Conservation (phyloP, 805 yeast genomes). For the Kregervanrija pseudodelftensis region DNA sequence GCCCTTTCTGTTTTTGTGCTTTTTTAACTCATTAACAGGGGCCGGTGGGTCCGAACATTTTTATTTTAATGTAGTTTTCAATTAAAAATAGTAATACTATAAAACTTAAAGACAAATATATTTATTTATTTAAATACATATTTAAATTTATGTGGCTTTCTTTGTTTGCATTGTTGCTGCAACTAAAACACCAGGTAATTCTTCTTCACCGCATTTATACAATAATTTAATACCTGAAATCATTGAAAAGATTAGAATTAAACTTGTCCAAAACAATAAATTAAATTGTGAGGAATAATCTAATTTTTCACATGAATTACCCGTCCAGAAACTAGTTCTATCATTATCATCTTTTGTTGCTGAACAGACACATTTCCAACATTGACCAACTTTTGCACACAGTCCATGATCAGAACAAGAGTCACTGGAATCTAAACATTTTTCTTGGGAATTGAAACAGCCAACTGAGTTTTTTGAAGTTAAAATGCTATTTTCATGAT, state of each 20-base stretch:
- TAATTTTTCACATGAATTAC: slow-evolving; percentile 55
- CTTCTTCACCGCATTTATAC: slow-evolving; percentile 47
- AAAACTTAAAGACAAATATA: slow-evolving; percentile 1
- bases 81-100: too few species aligned
- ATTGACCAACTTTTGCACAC: slow-evolving; percentile 35
- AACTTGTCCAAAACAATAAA: slow-evolving; percentile 59
- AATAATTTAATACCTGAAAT: slow-evolving; percentile 48
- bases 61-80: slow-evolving; percentile 4
- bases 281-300: slow-evolving; percentile 63
- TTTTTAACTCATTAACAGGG: slow-evolving; percentile 32
- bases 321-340: slow-evolving; percentile 48
- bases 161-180: slow-evolving; percentile 47
- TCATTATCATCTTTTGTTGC: slow-evolving; percentile 34
- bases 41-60: slow-evolving; percentile 62
- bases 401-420: slow-evolving; percentile 49
- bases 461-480: slow-evolving; percentile 6
- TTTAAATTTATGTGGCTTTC: slow-evolving; percentile 19
- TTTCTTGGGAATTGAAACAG: slow-evolving; percentile 38
- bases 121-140: neutral
- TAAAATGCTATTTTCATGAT: slow-evolving; percentile 11
- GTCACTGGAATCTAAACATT: slow-evolving; percentile 39
- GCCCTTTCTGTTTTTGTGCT: slow-evolving; percentile 45
- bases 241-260: slow-evolving; percentile 39
- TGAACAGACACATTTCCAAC: slow-evolving; percentile 47
- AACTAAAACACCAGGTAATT: slow-evolving; percentile 61